These are phyloP conservation scores for Dinochytrium kinnereticum DNA, from an alignment of 371 early-diverging fungal genomes.

Conservation along the genomic window DNA sequence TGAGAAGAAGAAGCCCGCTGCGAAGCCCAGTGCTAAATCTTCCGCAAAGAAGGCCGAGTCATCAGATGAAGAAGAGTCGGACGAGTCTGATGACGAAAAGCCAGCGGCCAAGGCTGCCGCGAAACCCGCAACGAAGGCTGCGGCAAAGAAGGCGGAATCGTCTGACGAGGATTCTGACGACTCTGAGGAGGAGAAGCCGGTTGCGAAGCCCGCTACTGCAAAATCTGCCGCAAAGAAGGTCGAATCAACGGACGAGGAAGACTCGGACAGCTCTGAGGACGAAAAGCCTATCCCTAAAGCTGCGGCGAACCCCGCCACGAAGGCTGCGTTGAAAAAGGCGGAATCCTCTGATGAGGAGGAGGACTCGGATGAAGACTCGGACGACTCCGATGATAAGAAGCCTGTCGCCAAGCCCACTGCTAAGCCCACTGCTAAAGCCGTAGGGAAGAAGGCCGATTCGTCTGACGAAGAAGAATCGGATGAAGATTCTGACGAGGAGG, in stretches of 20 bases:
- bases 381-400: conserved; percentile 22
- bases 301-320: conserved; percentile 23
- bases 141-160: background rate
- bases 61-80: conserved; percentile 31
- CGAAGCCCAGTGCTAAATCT: conserved; percentile 2
- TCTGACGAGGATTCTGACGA: conserved; percentile 17
- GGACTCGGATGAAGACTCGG: conserved; percentile 27
- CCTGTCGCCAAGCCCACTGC: conserved; percentile 11
- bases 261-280: conserved; percentile 32
- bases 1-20: background rate
- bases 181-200: background rate
- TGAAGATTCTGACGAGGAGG: conserved; percentile 26
- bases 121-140: conserved; percentile 13
- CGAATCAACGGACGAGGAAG: conserved; percentile 21
- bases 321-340: background rate
- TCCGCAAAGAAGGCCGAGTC: background rate
- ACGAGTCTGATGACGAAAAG: conserved; percentile 33
- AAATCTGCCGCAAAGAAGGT: conserved; percentile 12
- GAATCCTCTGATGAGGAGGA: conserved; percentile 23
- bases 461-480: conserved; percentile 23
- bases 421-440: background rate
- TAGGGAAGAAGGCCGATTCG: conserved; percentile 25
- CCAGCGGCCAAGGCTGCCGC: conserved; percentile 1
- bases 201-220: background rate
- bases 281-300: conserved; percentile 20